These are phyloP conservation scores for Plantago elongata DNA, from an alignment of 257 asterid species.

Conservation along the genomic window DNA sequence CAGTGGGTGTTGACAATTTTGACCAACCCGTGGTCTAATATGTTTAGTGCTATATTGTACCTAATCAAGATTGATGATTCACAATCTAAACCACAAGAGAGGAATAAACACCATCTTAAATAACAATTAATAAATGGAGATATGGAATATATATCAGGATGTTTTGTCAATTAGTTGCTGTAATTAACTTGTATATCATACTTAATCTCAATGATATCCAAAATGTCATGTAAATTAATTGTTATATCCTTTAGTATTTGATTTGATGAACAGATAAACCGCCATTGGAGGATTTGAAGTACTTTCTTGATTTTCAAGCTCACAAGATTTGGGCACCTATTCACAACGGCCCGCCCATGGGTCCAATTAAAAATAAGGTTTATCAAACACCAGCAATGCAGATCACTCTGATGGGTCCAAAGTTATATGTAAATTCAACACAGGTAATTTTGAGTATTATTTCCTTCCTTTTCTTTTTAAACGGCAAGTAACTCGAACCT, in stretches of 20 bases:
- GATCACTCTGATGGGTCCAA: conserved; percentile 67
- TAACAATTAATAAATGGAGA: no score
- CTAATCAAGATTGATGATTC: no score
- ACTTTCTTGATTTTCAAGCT: conserved; percentile 78
- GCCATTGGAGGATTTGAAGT: conserved; percentile 66
- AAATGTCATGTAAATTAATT: not conserved
- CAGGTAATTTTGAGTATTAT: not conserved
- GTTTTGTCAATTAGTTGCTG: no score
- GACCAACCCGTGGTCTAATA: no score
- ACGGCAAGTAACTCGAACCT: no score
- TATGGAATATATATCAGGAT: no score
- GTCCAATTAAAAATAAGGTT: conserved; percentile 44
- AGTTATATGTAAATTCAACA: conserved; percentile 55
- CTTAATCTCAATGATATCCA: not conserved
- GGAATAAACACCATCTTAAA: no score
- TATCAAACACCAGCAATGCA: conserved; percentile 43
- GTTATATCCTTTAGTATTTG: not conserved
- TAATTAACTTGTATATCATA: not conserved
- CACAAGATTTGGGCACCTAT: conserved; percentile 85
- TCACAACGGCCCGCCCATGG: conserved; percentile 72
- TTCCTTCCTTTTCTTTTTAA: no score
- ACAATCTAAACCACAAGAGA: no score
- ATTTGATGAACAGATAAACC: conserved; percentile 63
- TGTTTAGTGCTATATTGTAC: no score
- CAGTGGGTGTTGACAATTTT: no score